Conservation (phyloP, 2,329 filamentous ascomycete species). For the Claviceps cyperi region DNA sequence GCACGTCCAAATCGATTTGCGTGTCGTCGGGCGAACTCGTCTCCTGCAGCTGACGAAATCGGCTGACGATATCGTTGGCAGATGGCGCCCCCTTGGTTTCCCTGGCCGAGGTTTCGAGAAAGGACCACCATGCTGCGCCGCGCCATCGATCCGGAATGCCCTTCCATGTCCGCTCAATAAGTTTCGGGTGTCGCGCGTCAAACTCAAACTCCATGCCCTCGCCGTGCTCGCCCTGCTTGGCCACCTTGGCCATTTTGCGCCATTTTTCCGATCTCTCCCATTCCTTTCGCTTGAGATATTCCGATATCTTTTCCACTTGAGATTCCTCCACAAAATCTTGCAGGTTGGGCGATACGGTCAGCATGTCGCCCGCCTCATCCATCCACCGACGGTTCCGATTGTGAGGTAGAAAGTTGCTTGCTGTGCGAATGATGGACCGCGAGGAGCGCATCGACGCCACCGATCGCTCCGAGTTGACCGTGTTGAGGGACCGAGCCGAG, state of each 20-base stretch:
- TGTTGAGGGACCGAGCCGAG: conserved; percentile 44
- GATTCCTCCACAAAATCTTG: conserved; percentile 42
- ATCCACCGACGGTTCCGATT: conserved; percentile 46
- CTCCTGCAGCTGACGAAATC: conserved; percentile 60
- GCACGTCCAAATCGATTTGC: conserved; percentile 95
- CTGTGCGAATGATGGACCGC: conserved; percentile 40
- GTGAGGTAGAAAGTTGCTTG: conserved; percentile 44
- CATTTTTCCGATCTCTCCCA: conserved; percentile 50
- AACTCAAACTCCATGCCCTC: conserved; percentile 60
- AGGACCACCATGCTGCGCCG: conserved; percentile 85
- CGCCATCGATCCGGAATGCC: conserved; percentile 96
- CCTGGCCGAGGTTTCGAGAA: conserved; percentile 64
- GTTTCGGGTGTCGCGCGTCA: conserved; percentile 65
- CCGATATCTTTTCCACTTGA: conserved; percentile 34
- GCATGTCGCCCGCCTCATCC: conserved; percentile 54
- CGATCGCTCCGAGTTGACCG: conserved; percentile 39
- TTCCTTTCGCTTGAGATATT: conserved; percentile 48
- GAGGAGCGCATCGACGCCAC: conserved; percentile 37
- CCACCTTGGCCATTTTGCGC: conserved; percentile 49
- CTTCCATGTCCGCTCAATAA: conserved; percentile 91
- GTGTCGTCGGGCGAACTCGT: conserved; percentile 75
- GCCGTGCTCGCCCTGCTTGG: conserved; percentile 36
- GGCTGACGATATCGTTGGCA: conserved; percentile 56
- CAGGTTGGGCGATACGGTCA: conserved; percentile 43
- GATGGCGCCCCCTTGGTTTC: conserved; percentile 42